phyloP scores from a whole-genome alignment of 202 grass and related monocot genomes.

The Hordeum pubiflorum region DNA sequence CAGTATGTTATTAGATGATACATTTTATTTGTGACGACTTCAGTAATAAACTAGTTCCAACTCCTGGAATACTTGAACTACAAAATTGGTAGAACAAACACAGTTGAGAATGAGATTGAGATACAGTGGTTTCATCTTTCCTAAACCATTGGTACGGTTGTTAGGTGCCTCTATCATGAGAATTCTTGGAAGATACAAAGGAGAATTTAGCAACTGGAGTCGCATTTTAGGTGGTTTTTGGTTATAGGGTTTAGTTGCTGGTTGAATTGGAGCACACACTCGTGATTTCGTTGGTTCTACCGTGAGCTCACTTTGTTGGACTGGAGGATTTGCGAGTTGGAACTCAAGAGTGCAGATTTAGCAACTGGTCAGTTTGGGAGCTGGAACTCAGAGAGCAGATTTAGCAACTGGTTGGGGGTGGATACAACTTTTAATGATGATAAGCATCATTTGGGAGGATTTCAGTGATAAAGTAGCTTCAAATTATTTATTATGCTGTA shows the following conservation, averaged over 20 bases:
- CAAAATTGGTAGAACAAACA: too few species aligned
- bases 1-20: too few species aligned
- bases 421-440: neutral
- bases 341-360: neutral
- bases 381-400: too few species aligned
- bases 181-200: neutral
- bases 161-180: too few species aligned
- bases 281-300: neutral
- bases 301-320: neutral
- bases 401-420: neutral
- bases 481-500: neutral
- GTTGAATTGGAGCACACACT: neutral
- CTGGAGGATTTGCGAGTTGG: neutral
- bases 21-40: too few species aligned
- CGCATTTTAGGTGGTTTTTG: neutral
- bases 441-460: neutral
- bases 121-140: too few species aligned
- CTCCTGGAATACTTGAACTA: too few species aligned
- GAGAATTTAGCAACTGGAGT: neutral
- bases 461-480: neutral
- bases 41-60: too few species aligned
- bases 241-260: slow-evolving; percentile 18
- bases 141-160: too few species aligned
- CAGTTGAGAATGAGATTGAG: too few species aligned
- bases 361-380: neutral